These are phyloP conservation scores for Suillus ampliporus DNA, from an alignment of 768 basidiomycete genomes.

Conservation along the genomic window DNA sequence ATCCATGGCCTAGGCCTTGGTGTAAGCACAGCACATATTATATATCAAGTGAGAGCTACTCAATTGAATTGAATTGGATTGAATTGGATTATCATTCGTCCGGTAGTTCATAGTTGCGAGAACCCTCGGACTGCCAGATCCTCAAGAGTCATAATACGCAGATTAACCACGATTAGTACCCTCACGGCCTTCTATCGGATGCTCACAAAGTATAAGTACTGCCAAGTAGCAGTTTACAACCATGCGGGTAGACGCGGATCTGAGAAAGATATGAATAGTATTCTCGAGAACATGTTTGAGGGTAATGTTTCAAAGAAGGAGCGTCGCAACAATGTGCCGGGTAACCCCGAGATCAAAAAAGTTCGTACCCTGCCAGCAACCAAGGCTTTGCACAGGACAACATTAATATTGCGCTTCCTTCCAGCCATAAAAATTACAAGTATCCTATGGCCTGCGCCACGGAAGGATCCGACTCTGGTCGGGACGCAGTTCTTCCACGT, in stretches of 20 bases:
- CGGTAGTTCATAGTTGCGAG: not conserved
- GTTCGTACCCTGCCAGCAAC: not conserved
- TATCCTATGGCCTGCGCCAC: not conserved
- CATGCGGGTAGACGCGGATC: not conserved
- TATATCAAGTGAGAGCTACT: not conserved
- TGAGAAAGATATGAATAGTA: not conserved
- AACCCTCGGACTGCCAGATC: not conserved
- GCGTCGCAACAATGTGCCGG: not conserved
- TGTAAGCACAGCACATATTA: not conserved
- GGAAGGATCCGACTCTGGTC: not conserved
- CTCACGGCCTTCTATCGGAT: not conserved
- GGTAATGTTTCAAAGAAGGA: not conserved
- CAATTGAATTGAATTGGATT: too few species aligned
- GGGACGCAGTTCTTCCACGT: too few species aligned
- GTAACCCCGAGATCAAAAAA: not conserved
- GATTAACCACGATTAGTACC: constrained; percentile 1
- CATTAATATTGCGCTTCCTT: too few species aligned
- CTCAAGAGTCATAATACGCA: not conserved
- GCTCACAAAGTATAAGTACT: not conserved
- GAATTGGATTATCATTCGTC: not conserved
- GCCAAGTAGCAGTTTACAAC: not conserved
- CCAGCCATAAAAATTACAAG: too few species aligned
- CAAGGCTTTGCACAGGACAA: too few species aligned
- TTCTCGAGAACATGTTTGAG: not conserved
- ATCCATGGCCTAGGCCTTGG: not conserved